Evolutionary conservation across 1,139 yeast genomes (phyloP).

Genomic region (Diutina pseudorugosa): DNA sequence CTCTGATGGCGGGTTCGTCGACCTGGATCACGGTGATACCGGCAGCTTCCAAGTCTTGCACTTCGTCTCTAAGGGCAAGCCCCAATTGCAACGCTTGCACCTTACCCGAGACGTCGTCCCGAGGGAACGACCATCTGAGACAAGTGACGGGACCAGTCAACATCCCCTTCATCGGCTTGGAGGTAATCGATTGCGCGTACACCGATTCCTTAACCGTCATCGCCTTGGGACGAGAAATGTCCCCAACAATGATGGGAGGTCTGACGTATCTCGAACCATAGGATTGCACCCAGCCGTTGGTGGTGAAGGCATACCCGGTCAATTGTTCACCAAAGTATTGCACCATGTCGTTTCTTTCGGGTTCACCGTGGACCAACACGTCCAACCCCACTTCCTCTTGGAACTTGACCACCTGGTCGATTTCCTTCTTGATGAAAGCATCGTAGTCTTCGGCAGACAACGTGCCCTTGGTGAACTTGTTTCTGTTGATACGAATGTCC

Average conservation of each 20-base stretch:
- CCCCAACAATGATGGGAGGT: constrained; percentile 99
- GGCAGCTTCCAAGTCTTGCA: constrained; percentile 93
- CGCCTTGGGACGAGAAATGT: constrained; percentile 94
- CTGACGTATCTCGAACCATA: constrained; percentile 99
- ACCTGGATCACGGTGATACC: constrained; percentile 98
- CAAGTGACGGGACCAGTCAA: constrained; percentile 99
- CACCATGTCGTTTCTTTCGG: constrained; percentile 99
- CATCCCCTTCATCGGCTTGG: constrained; percentile 99
- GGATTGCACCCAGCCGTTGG: constrained; percentile 99
- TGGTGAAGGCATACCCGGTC: constrained; percentile 95
- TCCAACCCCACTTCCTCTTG: constrained; percentile 98
- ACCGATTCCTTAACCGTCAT: constrained; percentile 99
- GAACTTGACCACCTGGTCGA: constrained; percentile 90
- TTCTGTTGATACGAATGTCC: constrained; percentile 97
- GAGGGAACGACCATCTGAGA: constrained; percentile 99
- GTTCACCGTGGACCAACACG: constrained; percentile 98
- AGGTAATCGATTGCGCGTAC: constrained; percentile 93
- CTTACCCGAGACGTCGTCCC: constrained; percentile 93
- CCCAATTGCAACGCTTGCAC: constrained; percentile 96
- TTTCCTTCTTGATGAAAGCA: constrained; percentile 91
- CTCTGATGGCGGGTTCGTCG: constrained; percentile 99
- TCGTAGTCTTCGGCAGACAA: constrained; percentile 92
- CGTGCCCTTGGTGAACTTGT: constrained; percentile 95
- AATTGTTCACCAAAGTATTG: constrained; percentile 99
- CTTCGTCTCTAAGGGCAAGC: constrained; percentile 97